These are phyloP conservation scores for Lentinula raphanica DNA, from an alignment of 768 basidiomycete species.

Conservation along the genomic window DNA sequence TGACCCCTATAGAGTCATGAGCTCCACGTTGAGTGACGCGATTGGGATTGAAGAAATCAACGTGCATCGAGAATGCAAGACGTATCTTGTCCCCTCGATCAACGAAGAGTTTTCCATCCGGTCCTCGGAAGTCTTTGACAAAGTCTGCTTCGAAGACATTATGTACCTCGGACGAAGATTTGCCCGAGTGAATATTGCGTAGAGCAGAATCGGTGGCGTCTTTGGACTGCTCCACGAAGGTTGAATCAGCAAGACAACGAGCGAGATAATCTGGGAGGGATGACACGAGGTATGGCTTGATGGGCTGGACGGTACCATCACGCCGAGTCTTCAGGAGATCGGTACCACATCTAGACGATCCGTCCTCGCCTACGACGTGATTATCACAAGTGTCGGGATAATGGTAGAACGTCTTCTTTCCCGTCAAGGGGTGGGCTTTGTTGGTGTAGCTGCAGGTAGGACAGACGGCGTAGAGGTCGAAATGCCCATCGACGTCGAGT, in stretches of 20 bases:
- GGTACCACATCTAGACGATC: not conserved
- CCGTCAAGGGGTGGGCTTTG: not conserved
- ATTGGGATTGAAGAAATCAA: conserved; percentile 32
- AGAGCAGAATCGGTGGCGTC: conserved; percentile 8
- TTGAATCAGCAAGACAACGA: conserved; percentile 12
- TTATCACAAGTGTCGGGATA: conserved; percentile 10
- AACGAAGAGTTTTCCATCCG: too few species aligned
- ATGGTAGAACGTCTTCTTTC: not conserved
- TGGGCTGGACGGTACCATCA: conserved; percentile 4
- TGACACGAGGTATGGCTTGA: conserved; percentile 13
- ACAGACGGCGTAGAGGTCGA: not conserved
- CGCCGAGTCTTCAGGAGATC: not conserved
- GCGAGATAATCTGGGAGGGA: conserved; percentile 20
- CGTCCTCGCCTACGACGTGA: not conserved
- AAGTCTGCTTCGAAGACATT: conserved; percentile 23
- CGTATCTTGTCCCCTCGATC: too few species aligned
- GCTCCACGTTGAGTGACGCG: conserved; percentile 19
- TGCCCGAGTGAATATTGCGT: conserved; percentile 1
- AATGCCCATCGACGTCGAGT: not conserved
- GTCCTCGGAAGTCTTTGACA: conserved; percentile 17
- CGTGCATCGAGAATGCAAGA: conserved; percentile 3
- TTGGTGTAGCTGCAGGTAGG: conserved; percentile 1
- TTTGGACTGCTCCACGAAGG: conserved; percentile 13
- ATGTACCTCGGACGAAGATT: conserved; percentile 6
- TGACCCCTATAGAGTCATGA: conserved; percentile 24